A percentile compares a stretch with the other conserved stretches of the same genome.
Evolutionary conservation across 768 basidiomycete species (phyloP).

Genomic region (Crepidotus variabilis): DNA sequence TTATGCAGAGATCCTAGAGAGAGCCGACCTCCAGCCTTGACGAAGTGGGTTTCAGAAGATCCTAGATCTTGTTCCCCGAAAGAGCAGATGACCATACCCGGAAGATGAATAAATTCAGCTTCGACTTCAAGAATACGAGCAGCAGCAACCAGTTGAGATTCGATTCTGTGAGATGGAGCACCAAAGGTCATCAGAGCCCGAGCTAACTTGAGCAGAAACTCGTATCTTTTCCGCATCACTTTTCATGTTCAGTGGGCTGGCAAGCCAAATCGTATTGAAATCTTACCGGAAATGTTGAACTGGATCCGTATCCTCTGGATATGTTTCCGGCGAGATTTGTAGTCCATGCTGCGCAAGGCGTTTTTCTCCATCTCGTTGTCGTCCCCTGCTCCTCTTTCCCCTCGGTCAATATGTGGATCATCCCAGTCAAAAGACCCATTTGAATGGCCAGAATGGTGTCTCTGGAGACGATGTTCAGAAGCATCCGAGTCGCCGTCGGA

Average conservation of each 20-base stretch:
- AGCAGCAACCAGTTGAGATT: constrained; percentile 86
- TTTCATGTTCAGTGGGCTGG: not conserved
- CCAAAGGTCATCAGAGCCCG: constrained; percentile 89
- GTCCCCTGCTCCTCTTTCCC: constrained; percentile 50
- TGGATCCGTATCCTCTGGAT: constrained; percentile 64
- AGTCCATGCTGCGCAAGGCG: constrained; percentile 60
- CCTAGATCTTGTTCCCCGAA: constrained; percentile 91
- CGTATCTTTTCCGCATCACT: constrained; percentile 80
- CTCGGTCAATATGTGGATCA: constrained; percentile 71
- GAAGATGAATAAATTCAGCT: constrained; percentile 87
- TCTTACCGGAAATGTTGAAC: constrained; percentile 69
- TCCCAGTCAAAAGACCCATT: constrained; percentile 41
- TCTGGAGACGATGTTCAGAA: constrained; percentile 20
- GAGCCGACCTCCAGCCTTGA: constrained; percentile 74
- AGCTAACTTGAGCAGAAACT: constrained; percentile 83
- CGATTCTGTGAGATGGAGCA: constrained; percentile 90
- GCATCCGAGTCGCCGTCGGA: constrained; percentile 8
- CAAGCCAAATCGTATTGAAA: not conserved
- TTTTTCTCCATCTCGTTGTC: constrained; percentile 61
- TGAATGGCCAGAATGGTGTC: constrained; percentile 43
- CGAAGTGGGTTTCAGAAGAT: constrained; percentile 84
- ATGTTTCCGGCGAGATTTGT: constrained; percentile 63
- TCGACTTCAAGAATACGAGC: constrained; percentile 88
- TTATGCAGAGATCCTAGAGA: constrained; percentile 82
- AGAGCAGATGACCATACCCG: constrained; percentile 78